Evolutionary conservation across 306 rosid species (phyloP).

Genomic region (Neltuma alba): DNA sequence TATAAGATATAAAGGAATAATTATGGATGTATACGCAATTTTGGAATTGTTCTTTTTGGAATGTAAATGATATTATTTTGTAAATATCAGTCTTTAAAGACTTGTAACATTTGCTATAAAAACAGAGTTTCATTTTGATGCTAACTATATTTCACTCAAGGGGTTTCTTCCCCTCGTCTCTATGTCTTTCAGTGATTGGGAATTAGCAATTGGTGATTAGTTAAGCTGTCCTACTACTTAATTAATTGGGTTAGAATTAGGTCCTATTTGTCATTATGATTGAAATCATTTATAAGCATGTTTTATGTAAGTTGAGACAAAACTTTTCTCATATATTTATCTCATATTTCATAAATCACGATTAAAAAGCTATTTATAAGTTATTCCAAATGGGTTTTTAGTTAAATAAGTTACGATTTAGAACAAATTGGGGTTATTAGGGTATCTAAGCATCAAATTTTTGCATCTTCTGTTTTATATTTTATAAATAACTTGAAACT

Average conservation of each 20-base stretch:
- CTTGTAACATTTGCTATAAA: neutral
- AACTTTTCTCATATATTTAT: no score
- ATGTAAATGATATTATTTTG: neutral
- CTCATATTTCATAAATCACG: no score
- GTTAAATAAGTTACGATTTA: neutral
- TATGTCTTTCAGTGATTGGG: neutral
- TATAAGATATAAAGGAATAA: conserved; percentile 4
- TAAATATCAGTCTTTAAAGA: neutral
- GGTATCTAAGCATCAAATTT: neutral
- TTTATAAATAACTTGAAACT: neutral
- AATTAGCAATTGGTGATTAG: neutral
- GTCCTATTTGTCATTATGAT: no score
- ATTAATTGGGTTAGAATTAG: neutral
- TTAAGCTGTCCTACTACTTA: neutral
- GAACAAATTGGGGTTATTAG: neutral
- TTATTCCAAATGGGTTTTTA: no score
- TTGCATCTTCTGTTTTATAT: neutral
- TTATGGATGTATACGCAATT: neutral
- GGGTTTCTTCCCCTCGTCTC: neutral
- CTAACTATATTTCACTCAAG: neutral
- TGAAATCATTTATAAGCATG: no score
- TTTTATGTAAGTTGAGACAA: no score
- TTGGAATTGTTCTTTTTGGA: neutral
- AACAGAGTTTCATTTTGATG: neutral
- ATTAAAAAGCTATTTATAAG: no score